Conservation (phyloP, 2,329 filamentous ascomycete species). For the Cordyceps javanica region DNA sequence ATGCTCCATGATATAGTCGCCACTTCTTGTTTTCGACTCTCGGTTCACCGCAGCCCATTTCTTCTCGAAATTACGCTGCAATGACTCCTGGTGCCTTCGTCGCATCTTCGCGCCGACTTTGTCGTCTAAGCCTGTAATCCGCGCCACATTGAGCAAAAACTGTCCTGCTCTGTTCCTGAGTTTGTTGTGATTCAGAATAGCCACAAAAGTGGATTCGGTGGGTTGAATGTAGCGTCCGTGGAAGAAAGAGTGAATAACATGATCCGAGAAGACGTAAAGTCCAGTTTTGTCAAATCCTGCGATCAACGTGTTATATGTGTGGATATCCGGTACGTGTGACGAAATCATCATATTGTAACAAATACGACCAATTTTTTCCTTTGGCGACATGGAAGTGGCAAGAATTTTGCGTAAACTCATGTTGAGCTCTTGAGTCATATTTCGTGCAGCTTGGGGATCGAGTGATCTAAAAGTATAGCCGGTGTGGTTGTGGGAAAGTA, state of each 20-base stretch:
- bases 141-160: slow-evolving; percentile 39
- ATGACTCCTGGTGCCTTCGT: slow-evolving; percentile 23
- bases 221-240: slow-evolving; percentile 37
- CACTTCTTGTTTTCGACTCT: slow-evolving; percentile 21
- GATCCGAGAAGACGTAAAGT: slow-evolving; percentile 43
- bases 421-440: slow-evolving; percentile 26
- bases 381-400: slow-evolving; percentile 20
- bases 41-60: slow-evolving; percentile 23
- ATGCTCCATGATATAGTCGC: slow-evolving; percentile 35
- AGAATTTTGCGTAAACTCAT: slow-evolving; percentile 24
- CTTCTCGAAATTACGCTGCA: slow-evolving; percentile 16
- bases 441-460: slow-evolving; percentile 21
- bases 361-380: slow-evolving; percentile 34
- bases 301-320: slow-evolving; percentile 67
- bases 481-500: slow-evolving; percentile 16
- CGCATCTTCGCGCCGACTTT: slow-evolving; percentile 33
- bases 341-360: slow-evolving; percentile 63
- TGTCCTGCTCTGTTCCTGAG: slow-evolving; percentile 32
- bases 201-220: slow-evolving; percentile 42
- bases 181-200: slow-evolving; percentile 46
- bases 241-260: slow-evolving; percentile 47
- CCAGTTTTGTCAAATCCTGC: slow-evolving; percentile 53
- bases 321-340: slow-evolving; percentile 54
- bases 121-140: slow-evolving; percentile 38
- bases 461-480: slow-evolving; percentile 24